A percentile compares a stretch with the other conserved stretches of the same genome.
Evolutionary conservation across 2,329 filamentous ascomycete species (phyloP).

Genomic region (Eurotiales sp.): DNA sequence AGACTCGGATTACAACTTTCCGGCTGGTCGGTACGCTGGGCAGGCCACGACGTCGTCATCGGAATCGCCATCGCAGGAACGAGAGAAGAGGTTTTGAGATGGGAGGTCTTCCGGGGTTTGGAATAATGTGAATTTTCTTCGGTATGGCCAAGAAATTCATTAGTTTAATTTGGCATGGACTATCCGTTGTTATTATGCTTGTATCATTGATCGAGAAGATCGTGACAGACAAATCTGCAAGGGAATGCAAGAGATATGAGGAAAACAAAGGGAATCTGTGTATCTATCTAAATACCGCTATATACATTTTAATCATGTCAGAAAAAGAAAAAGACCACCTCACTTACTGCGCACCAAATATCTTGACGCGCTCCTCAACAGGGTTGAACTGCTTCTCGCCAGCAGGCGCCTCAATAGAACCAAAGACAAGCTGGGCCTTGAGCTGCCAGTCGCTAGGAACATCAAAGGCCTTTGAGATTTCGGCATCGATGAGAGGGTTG

Average conservation of each 20-base stretch:
- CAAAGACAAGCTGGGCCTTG: conserved; percentile 81
- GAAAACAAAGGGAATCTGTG: not conserved
- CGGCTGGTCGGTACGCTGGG: conserved; percentile 14
- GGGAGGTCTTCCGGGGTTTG: too few species aligned
- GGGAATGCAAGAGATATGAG: not conserved
- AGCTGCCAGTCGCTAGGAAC: conserved; percentile 71
- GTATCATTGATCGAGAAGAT: too few species aligned
- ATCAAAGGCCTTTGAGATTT: conserved; percentile 66
- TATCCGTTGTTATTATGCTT: too few species aligned
- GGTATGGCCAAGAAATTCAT: too few species aligned
- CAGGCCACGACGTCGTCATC: conserved; percentile 2
- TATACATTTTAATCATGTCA: not conserved
- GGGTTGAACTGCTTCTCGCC: conserved; percentile 63
- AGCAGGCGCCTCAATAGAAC: conserved; percentile 53
- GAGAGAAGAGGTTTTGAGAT: not conserved
- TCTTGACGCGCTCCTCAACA: conserved; percentile 64
- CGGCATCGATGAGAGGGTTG: conserved; percentile 76
- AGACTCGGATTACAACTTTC: conserved; percentile 20
- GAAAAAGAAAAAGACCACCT: not conserved
- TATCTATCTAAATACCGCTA: conserved; percentile 1
- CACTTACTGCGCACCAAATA: conserved; percentile 23
- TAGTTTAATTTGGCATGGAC: too few species aligned
- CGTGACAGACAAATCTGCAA: too few species aligned
- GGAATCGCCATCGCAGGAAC: not conserved
- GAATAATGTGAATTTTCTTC: too few species aligned